A percentile compares a stretch with the other conserved stretches of the same genome.
Conservation (phyloP, 108 stramenopile genomes). For the Cyclostephanos tholiformis region DNA sequence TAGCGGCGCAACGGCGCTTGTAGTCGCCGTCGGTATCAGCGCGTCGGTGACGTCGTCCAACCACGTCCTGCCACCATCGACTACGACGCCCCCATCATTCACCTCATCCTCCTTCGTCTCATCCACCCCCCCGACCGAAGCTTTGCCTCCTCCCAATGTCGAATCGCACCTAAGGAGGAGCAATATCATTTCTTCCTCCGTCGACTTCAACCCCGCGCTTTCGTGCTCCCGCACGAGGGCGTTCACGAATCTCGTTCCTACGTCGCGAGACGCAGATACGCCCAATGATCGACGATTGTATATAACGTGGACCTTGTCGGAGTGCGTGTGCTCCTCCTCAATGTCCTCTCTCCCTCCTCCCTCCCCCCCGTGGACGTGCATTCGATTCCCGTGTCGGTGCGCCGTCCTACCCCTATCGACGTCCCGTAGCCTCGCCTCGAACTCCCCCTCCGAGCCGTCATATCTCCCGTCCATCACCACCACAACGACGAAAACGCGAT, state of each 20-base stretch:
- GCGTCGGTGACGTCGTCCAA: slow-evolving; percentile 66
- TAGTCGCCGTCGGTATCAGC: slow-evolving; percentile 53
- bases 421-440: slow-evolving; percentile 15
- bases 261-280: slow-evolving; percentile 56
- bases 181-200: slow-evolving; percentile 70
- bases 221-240: slow-evolving; percentile 63
- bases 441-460: not conserved
- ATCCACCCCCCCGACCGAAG: slow-evolving; percentile 35
- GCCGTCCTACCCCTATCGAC: slow-evolving; percentile 36
- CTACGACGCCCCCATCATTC: slow-evolving; percentile 50
- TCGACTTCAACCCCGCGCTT: slow-evolving; percentile 64
- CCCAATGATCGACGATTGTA: slow-evolving; percentile 47
- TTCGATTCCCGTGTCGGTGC: slow-evolving; percentile 31
- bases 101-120: slow-evolving; percentile 39
- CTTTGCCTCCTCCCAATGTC: slow-evolving; percentile 22
- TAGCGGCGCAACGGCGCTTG: not conserved
- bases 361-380: slow-evolving; percentile 20
- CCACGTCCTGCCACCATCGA: slow-evolving; percentile 10
- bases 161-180: slow-evolving; percentile 65
- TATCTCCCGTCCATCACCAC: slow-evolving; percentile 60
- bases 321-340: slow-evolving; percentile 44
- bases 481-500: slow-evolving; percentile 74
- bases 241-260: slow-evolving; percentile 66
- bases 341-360: slow-evolving; percentile 1
- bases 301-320: slow-evolving; percentile 65